phyloP scores from a whole-genome alignment of 2,329 filamentous ascomycete genomes.

The Botrytis galanthina region DNA sequence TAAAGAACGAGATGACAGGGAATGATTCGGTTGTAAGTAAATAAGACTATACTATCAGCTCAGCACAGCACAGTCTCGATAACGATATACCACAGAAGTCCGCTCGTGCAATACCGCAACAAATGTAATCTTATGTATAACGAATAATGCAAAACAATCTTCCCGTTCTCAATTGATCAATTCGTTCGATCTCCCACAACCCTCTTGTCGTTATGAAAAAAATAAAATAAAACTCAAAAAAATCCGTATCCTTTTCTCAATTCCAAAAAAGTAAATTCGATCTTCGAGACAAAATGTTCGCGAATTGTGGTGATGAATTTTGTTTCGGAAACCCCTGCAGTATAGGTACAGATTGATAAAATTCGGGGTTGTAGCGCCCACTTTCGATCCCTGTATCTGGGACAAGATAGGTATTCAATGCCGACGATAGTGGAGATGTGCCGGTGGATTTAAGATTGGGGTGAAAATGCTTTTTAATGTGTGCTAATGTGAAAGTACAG shows the following conservation, averaged over 20 bases:
- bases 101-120: neutral
- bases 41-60: neutral
- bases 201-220: neutral
- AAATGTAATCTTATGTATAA: neutral
- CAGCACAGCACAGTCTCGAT: neutral
- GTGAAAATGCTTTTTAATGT: neutral
- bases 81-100: neutral
- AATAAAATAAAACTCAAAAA: neutral
- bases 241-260: neutral
- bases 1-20: neutral
- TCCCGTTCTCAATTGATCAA: neutral
- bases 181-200: neutral
- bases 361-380: neutral
- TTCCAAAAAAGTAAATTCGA: neutral
- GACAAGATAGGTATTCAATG: conserved; percentile 18
- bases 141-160: neutral
- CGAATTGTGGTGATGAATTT: neutral
- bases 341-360: neutral
- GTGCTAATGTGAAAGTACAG: neutral
- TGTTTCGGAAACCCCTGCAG: neutral
- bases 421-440: conserved; percentile 6
- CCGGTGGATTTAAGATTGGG: neutral
- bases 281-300: neutral
- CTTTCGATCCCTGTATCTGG: neutral
- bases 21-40: neutral